Base-by-base conservation (phyloP, 352 stramenopile species). In the Phytophthora lateralis region DNA sequence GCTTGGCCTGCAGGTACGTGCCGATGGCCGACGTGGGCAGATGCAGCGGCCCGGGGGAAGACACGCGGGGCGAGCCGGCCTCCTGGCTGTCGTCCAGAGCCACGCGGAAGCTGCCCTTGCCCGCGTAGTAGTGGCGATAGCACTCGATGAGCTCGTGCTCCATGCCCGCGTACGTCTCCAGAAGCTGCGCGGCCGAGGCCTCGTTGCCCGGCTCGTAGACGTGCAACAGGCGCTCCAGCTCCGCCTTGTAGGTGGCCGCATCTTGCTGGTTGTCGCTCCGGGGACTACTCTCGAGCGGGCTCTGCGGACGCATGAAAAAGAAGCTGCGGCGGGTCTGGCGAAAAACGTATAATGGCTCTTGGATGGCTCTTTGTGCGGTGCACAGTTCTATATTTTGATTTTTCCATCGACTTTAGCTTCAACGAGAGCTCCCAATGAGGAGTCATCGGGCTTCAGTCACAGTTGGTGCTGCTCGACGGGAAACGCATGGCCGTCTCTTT, bases 61-160 rank as follows among this genome's bases (percentile, higher is more conserved):
- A 60, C 12, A 70, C 55, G 6, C 54, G 50, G 26, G 57, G 62
- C 8, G 58, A 65, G 1, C 30, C 59, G 51, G 35, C 24, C 20
- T 62, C 38, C 20, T 60, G 45, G 34, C 59, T 79, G 24, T 66
- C 56, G 55, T 62, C 29, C 18, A 69, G 41, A 1, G 69, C 64
- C 32, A 89, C 56, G n/a, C 68, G 60, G 39, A 89, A 84, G 46
- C 73, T 63, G 38, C 41, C 68, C 10, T 67, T 70, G 55, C 75
- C 67, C 0, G 76, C 72, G 73, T 88, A 89, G 51, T 79, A 86
- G 49, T 86, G 78, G 37, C 81, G 81, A 55, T 88, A 89, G 61
- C 78, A 88, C 56, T 82, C 75, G 41, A 89, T 41, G 24, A 89
- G 63, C 41, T 90, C 81, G n/a, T 69, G 71, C 17, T 90, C 81